These are phyloP conservation scores for Onygenales sp. DNA, from an alignment of 2,329 filamentous ascomycete genomes.

Conservation along the genomic window DNA sequence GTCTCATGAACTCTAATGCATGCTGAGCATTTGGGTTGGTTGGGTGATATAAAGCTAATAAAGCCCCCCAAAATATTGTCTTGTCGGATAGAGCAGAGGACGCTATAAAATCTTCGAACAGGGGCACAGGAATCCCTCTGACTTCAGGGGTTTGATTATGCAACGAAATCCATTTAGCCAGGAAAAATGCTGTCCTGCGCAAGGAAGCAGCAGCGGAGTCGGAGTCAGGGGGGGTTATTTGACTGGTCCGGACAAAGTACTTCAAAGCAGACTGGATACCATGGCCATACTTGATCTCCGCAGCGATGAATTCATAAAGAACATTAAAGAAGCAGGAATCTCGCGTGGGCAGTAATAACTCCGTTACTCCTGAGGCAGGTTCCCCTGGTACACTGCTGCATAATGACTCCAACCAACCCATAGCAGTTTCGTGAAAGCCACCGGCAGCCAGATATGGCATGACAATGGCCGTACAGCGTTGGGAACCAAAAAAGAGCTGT, in stretches of 20 bases:
- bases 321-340: slow-evolving; percentile 9
- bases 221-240: slow-evolving; percentile 3
- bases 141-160: slow-evolving; percentile 12
- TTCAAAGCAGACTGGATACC: slow-evolving; percentile 23
- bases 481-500: slow-evolving; percentile 22
- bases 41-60: slow-evolving; percentile 29
- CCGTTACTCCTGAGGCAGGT: slow-evolving; percentile 10
- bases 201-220: slow-evolving; percentile 8
- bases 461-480: slow-evolving; percentile 15
- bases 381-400: slow-evolving; percentile 15
- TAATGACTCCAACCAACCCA: slow-evolving; percentile 28
- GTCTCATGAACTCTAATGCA: slow-evolving; percentile 20
- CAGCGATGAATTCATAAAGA: slow-evolving; percentile 22
- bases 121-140: slow-evolving; percentile 16
- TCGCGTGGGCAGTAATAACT: background rate
- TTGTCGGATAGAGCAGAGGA: background rate
- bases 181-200: slow-evolving; percentile 14
- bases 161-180: slow-evolving; percentile 17
- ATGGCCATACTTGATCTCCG: slow-evolving; percentile 23
- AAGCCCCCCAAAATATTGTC: slow-evolving; percentile 15
- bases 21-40: slow-evolving; percentile 22
- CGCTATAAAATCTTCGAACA: slow-evolving; percentile 24
- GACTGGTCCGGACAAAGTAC: slow-evolving; percentile 19
- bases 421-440: slow-evolving; percentile 22
- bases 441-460: slow-evolving; percentile 33